Evolutionary conservation across 1,284 basidiomycete species (phyloP), one percentile per base, ranked within the genome.

Genomic region (Ganoderma multipileum): DNA sequence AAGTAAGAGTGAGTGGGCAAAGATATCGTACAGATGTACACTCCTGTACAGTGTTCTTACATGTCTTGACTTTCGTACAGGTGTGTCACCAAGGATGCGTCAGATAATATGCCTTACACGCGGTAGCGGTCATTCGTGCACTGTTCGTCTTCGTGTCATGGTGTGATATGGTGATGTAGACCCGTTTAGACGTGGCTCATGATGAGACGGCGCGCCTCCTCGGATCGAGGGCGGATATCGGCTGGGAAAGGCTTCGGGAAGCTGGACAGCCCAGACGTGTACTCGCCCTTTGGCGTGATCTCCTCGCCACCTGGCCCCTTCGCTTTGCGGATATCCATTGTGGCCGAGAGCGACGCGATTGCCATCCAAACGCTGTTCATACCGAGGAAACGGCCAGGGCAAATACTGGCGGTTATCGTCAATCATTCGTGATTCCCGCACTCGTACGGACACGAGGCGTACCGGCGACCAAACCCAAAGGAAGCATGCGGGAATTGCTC

Each of bases 391-490:
- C 73, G 69, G 8, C 76, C 75, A 1, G 74, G 72, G 54, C 76
- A 76, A 33, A 74, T 63, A 28, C 74, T 20, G 11, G 36, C 23
- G 26, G 33, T 3, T 12, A 12, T 28, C 8, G 23, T 39, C 3
- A 12, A 18, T 52, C 42, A 11, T 44, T 18, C 23, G 39, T 20
- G 28, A 44, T 20, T 36, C 23, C 3, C 16, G 60, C 60, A 9
- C 41, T 23, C 18, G 16, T 2, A 20, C 30, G 8, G 61, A n/a
- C 11, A 33, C 36, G 42, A 62, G 16, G 41, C 72, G 33, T 66
- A 75, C 75, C 76, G 65, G 39, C 76, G 69, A 30, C 76, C 76
- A 55, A 76, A 77, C 14, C 76, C 76, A 60, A 76, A 77, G 16
- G 72, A 72, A 16, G 61, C 69, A 42, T 71, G 65, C 61, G 70